Conservation (phyloP, 768 basidiomycete species). For the Rhizopogon vesiculosus region DNA sequence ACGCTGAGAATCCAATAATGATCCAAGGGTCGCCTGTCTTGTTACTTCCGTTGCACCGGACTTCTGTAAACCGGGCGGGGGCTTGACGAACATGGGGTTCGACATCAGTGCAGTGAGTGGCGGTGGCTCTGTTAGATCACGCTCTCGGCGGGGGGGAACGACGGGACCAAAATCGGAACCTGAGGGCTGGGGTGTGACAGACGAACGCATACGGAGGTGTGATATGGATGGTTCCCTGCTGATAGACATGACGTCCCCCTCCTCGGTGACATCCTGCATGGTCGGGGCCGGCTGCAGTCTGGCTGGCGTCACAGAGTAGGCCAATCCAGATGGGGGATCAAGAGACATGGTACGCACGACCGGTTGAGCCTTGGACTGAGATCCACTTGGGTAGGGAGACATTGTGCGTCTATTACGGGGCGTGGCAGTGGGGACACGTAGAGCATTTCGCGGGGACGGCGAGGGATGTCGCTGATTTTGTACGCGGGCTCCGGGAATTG, state of each 20-base stretch:
- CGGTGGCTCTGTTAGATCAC: slow-evolving; percentile 68
- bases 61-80: slow-evolving; percentile 36
- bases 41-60: slow-evolving; percentile 15
- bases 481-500: slow-evolving; percentile 13
- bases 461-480: slow-evolving; percentile 17
- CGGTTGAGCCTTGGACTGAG: slow-evolving; percentile 29
- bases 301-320: slow-evolving; percentile 10
- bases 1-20: slow-evolving; percentile 52
- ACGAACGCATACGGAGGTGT: slow-evolving; percentile 54
- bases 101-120: slow-evolving; percentile 54
- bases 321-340: slow-evolving; percentile 47
- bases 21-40: slow-evolving; percentile 48
- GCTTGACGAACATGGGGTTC: slow-evolving; percentile 67
- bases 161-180: slow-evolving; percentile 38
- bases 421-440: slow-evolving; percentile 26
- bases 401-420: slow-evolving; percentile 35
- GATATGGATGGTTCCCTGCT: slow-evolving; percentile 43
- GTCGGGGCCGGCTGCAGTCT: slow-evolving; percentile 25
- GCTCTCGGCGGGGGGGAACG: slow-evolving; percentile 31
- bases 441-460: slow-evolving; percentile 24
- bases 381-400: slow-evolving; percentile 34
- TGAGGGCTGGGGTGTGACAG: slow-evolving; percentile 65
- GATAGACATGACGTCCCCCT: slow-evolving; percentile 17
- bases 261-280: slow-evolving; percentile 28
- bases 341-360: slow-evolving; percentile 66